Evolutionary conservation across 441 rosid species (phyloP).

Genomic region (Cnidoscolus chayamansa): DNA sequence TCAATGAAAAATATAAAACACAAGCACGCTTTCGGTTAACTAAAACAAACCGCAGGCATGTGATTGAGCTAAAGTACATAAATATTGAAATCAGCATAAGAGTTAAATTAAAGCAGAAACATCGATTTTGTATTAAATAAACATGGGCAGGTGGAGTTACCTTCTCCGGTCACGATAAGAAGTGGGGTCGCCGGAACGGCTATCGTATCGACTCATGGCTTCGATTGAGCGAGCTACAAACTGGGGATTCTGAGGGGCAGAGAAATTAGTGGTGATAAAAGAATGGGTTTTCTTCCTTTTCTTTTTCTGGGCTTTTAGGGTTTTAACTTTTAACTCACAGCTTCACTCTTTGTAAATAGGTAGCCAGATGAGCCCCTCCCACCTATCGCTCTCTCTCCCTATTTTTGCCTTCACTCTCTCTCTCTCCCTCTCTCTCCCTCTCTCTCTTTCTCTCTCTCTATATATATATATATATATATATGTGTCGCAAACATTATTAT

Average conservation of each 20-base stretch:
- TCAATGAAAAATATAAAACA: not conserved
- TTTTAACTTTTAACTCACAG: not conserved
- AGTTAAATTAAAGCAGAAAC: not conserved
- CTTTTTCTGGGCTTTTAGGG: not conserved
- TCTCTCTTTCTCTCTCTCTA: no score
- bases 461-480: no score
- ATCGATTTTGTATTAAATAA: not conserved
- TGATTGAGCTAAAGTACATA: not conserved
- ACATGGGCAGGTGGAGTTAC: slow-evolving; percentile 30
- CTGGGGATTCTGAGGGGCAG: not conserved
- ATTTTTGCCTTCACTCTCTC: not conserved
- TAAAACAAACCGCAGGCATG: not conserved
- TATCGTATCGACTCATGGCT: slow-evolving; percentile 85
- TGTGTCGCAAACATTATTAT: no score
- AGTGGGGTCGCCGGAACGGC: slow-evolving; percentile 77
- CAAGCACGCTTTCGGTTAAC: not conserved
- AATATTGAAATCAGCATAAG: not conserved
- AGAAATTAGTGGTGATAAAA: not conserved
- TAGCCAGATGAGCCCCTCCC: not conserved
- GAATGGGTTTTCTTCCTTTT: not conserved
- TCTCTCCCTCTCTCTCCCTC: not conserved
- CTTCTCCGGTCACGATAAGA: slow-evolving; percentile 90
- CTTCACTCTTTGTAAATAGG: no score
- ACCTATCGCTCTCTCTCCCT: not conserved
- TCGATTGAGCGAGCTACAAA: not conserved